Evolutionary conservation across 108 stramenopile species (phyloP), one percentile per base, ranked within the genome.

Genomic region (Skeletonema costatum): DNA sequence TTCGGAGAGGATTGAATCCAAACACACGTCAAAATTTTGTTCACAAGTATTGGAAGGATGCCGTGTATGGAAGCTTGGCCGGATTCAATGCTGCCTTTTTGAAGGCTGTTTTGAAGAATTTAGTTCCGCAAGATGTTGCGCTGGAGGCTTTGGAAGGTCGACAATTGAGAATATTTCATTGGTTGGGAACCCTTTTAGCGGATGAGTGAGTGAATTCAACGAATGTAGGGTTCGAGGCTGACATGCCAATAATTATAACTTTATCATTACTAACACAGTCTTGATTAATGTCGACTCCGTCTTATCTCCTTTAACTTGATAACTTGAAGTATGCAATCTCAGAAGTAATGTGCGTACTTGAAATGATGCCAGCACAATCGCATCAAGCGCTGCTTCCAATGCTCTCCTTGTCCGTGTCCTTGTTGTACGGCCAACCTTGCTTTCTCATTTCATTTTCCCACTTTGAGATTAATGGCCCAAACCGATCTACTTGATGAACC

Each of bases 71-170:
- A 36, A 91, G 90, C 83, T 66, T 96, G 71, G 95, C 95, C 14
- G 95, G 95, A 9, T 96, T 96, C 70, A 96, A 96, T 66, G 95
- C 92, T 17, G 87, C 91, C 2, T 96, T 96, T 68, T 87, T 96
- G 91, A 96, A 96, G 76, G 88, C 87, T 30, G 88, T 96, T 10
- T 71, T 96, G 58, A 96, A 96, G 75, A 93, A 93, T 80, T 77
- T 95, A 69, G 87, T 95, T 41, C 94, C 94, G 29, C 93, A 95
- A 77, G 84, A 85, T 56, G 78, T 77, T 13, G 76, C 75, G 1
- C 31, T 81, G 17, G 78, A 81, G 56, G 84, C 76, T 14, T 41
- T 82, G 29, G 84, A 85, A 46, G 70, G 66, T 12, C 39, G 80
- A 36, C 84, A 85, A 32, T 67, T 82, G 64, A 70, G 46, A 12